Conservation (phyloP, 2,329 filamentous ascomycete species). For the Sporothrix globosa region DNA sequence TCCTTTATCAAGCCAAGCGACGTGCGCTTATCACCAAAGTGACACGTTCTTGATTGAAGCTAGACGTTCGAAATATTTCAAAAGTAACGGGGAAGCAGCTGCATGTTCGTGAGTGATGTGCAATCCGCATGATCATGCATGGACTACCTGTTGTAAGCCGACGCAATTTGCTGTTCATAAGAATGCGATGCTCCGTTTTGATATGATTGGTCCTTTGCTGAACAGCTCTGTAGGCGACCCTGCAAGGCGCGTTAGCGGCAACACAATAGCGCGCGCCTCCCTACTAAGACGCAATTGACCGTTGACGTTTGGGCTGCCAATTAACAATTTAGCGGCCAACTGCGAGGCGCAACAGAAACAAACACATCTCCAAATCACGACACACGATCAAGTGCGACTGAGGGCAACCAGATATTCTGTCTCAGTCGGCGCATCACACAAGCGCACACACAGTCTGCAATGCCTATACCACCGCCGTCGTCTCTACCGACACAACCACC, state of each 20-base stretch:
- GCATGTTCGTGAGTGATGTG: background rate
- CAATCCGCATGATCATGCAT: constrained; percentile 1
- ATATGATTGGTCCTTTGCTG: background rate
- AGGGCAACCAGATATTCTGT: background rate
- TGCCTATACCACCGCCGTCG: constrained; percentile 40
- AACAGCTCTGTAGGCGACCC: background rate
- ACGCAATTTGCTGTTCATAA: background rate
- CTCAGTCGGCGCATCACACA: background rate
- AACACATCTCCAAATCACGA: constrained; percentile 15
- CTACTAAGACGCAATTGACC: background rate
- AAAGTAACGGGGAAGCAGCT: background rate
- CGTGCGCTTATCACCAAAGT: too few relatives aligned
- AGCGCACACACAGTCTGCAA: background rate
- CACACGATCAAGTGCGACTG: too few relatives aligned
- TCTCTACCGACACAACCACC: constrained; percentile 32
- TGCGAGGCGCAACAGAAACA: background rate
- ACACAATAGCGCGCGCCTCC: background rate
- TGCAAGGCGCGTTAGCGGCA: constrained; percentile 20
- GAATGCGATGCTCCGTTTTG: background rate
- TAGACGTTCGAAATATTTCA: too few relatives aligned
- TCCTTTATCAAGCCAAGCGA: too few relatives aligned
- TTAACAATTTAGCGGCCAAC: constrained; percentile 1
- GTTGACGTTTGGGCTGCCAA: constrained; percentile 7
- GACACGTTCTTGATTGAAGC: too few relatives aligned
- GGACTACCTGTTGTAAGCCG: background rate